Conservation (phyloP, 2,329 filamentous ascomycete species). For the Paracamarosporium sp. region DNA sequence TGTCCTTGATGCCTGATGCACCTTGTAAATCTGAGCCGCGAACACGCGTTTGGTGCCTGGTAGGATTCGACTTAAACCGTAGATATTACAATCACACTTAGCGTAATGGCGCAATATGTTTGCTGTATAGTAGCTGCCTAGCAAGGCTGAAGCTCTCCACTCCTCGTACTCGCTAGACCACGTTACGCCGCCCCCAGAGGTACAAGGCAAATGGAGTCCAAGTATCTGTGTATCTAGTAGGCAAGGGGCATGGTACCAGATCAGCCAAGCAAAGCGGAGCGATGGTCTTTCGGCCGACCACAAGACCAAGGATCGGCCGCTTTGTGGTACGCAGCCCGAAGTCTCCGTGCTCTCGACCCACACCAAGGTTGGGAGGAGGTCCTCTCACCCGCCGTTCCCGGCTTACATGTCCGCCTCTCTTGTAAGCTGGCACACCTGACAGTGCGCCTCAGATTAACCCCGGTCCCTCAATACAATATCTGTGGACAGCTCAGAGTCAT, state of each 20-base stretch:
- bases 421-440: neutral
- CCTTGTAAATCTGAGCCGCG: neutral
- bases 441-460: neutral
- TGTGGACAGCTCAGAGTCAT: neutral
- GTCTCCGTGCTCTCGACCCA: neutral
- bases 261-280: neutral
- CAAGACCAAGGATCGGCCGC: neutral
- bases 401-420: neutral
- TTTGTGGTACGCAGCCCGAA: neutral
- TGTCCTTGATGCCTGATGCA: conserved; percentile 3
- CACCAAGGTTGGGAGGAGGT: neutral
- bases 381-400: neutral
- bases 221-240: neutral
- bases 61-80: neutral
- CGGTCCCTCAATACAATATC: too few relatives aligned
- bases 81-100: neutral
- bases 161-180: neutral
- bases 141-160: neutral
- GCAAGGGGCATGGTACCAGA: neutral
- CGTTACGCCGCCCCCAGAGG: neutral
- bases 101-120: neutral
- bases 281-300: neutral
- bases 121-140: neutral
- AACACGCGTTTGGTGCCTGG: conserved; percentile 13
- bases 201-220: neutral